Conservation (phyloP, 495 filamentous ascomycete genomes). For the Xylaria venustula region DNA sequence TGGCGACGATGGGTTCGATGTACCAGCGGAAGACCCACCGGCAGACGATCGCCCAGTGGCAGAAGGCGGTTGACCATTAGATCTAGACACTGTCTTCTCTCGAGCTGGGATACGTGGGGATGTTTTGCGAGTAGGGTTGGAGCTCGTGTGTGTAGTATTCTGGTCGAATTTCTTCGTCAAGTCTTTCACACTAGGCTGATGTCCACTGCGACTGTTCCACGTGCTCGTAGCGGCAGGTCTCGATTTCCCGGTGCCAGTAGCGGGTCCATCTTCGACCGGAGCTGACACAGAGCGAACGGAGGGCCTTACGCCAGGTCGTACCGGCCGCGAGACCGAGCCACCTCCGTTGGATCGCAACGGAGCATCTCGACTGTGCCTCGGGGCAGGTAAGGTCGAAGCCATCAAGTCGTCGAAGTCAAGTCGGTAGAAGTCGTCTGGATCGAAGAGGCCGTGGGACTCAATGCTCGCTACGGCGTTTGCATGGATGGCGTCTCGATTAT, state of each 20-base stretch:
- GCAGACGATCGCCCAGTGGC: constrained; percentile 33
- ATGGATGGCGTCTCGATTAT: constrained; percentile 37
- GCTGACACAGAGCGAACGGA: constrained; percentile 48
- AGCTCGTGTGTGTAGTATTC: constrained; percentile 25
- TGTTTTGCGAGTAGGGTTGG: constrained; percentile 30
- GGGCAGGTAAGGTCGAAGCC: constrained; percentile 34
- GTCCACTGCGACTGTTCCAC: constrained; percentile 23
- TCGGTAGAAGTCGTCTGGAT: constrained; percentile 55
- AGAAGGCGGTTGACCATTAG: constrained; percentile 34
- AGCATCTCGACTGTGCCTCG: constrained; percentile 26
- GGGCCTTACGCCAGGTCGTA: constrained; percentile 28
- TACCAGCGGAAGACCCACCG: constrained; percentile 32
- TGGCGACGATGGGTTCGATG: constrained; percentile 19
- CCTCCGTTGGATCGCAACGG: constrained; percentile 34
- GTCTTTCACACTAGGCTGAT: constrained; percentile 54
- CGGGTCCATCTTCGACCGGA: constrained; percentile 42
- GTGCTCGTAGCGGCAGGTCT: constrained; percentile 25
- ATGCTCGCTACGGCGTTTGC: constrained; percentile 32
- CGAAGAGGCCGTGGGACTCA: constrained; percentile 34
- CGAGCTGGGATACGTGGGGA: constrained; percentile 31
- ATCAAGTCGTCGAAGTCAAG: constrained; percentile 39
- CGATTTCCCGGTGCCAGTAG: constrained; percentile 26
- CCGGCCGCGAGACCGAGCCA: constrained; percentile 33
- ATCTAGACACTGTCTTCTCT: constrained; percentile 25
- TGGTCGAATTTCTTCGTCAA: constrained; percentile 55